Base-by-base conservation (phyloP, 2,329 filamentous ascomycete species). In the Plenodomus tracheiphilus region DNA sequence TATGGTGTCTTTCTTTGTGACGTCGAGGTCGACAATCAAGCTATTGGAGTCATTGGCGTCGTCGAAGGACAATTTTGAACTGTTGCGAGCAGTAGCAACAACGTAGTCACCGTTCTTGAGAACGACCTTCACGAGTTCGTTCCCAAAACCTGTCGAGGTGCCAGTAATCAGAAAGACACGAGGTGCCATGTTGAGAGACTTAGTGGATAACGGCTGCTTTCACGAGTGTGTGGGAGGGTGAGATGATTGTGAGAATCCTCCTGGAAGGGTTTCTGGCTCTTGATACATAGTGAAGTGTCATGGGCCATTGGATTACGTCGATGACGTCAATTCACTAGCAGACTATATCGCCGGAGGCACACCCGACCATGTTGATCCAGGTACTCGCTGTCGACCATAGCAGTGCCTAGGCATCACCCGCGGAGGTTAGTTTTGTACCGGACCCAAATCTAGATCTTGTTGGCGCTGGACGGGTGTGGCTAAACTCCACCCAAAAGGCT, bases 21-120 rank as follows among this genome's bases (percentile, higher is more conserved):
- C 81, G 55, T 85, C 82, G 13, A 84, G 75, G 13, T 78, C 74
- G 2, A 78, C 54, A 2, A 78, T 58, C 2, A 83, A 70, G 51
- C 76, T 77, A 55, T 81, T 82, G 38, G 74, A 69, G 28, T 77
- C 71, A 32, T 72, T 74, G 2, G 73, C 66, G 28, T 72, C 67
- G 21, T 71, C 64, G 22, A 69, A 70, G 6, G 67, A 66, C 4
- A 77, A 60, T 43, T 74, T 74, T n/a, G 73, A 72, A n/a, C 68
- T 70, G 58, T 76, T 73, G 43, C 76, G 73, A 18, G 76, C 76
- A 4, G 76, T 79, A 15, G 76, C 75, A 36, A 77, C 70, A 28
- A 75, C 76, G 41, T 74, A 65, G 50, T 78, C 74, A 41, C 76
- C 76, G 22, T 74, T 70, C 8, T 64, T 47, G n/a, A 78, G 62